These are phyloP conservation scores for Cucumis cinereus DNA, from an alignment of 306 rosid genomes.

Conservation along the genomic window DNA sequence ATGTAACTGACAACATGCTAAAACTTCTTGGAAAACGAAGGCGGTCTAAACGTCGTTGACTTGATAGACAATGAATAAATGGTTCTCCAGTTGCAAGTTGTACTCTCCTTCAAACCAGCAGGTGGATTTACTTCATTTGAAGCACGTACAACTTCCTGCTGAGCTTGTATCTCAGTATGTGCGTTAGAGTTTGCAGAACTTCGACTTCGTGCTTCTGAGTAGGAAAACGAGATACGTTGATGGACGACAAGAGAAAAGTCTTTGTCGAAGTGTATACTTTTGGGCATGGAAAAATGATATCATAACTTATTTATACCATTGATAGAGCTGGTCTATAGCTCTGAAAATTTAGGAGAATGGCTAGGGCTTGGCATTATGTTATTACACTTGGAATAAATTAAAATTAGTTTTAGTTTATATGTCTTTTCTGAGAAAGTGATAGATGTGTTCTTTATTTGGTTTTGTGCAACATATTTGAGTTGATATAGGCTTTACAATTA, in stretches of 20 bases:
- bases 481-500: background rate
- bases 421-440: background rate
- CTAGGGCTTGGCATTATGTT: background rate
- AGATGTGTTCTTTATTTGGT: background rate
- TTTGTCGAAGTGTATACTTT: background rate
- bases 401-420: background rate
- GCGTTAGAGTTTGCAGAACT: background rate
- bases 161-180: background rate
- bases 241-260: too few species aligned
- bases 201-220: background rate
- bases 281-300: background rate
- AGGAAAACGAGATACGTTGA: background rate
- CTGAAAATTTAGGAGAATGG: background rate
- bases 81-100: too few species aligned
- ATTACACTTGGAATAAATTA: background rate
- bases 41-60: conserved; percentile 48
- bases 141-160: background rate
- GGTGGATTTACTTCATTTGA: background rate
- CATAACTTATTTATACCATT: background rate
- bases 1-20: conserved; percentile 91
- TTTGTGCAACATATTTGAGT: background rate
- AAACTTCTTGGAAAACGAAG: conserved; percentile 73
- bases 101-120: background rate
- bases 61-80: background rate
- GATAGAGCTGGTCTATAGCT: conserved; percentile 1